These are phyloP conservation scores for Truncatella angustata DNA, from an alignment of 2,329 filamentous ascomycete species.

Conservation along the genomic window DNA sequence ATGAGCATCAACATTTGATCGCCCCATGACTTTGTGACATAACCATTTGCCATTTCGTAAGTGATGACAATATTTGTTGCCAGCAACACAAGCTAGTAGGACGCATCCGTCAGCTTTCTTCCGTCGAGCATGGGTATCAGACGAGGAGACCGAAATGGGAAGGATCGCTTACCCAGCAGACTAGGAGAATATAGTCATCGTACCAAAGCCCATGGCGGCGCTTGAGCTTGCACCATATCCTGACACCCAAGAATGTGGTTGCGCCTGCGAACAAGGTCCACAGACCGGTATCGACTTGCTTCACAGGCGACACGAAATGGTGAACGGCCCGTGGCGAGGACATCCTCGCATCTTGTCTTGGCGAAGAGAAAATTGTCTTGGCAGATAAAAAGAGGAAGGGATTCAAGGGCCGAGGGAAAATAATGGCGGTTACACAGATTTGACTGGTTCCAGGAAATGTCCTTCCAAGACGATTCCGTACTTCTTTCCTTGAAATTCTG, in stretches of 20 bases:
- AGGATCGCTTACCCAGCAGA: slow-evolving; percentile 18
- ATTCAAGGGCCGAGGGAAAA: not conserved
- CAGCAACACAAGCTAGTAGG: not conserved
- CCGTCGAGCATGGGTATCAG: not conserved
- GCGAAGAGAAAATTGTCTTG: not conserved
- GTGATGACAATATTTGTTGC: slow-evolving; percentile 2
- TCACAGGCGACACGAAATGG: slow-evolving; percentile 11
- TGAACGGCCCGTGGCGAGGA: not conserved
- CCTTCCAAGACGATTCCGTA: not conserved
- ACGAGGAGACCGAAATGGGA: not conserved
- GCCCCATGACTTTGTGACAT: slow-evolving; percentile 39
- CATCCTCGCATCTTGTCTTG: slow-evolving; percentile 7
- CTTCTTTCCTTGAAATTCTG: not conserved
- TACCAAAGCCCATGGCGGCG: slow-evolving; percentile 10
- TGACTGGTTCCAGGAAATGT: not conserved
- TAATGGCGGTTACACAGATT: not conserved
- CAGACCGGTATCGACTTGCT: slow-evolving; percentile 15
- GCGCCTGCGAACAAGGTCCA: slow-evolving; percentile 18
- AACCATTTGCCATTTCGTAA: slow-evolving; percentile 1
- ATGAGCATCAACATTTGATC: slow-evolving; percentile 53
- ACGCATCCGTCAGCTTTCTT: not conserved
- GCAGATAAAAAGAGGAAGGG: not conserved
- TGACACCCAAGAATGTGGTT: slow-evolving; percentile 17
- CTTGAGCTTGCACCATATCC: slow-evolving; percentile 15
- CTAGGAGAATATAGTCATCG: slow-evolving; percentile 20